A percentile compares a stretch with the other conserved stretches of the same genome.
phyloP scores from a whole-genome alignment of 148 eudicot genomes.

The Camellia granthamiana region DNA sequence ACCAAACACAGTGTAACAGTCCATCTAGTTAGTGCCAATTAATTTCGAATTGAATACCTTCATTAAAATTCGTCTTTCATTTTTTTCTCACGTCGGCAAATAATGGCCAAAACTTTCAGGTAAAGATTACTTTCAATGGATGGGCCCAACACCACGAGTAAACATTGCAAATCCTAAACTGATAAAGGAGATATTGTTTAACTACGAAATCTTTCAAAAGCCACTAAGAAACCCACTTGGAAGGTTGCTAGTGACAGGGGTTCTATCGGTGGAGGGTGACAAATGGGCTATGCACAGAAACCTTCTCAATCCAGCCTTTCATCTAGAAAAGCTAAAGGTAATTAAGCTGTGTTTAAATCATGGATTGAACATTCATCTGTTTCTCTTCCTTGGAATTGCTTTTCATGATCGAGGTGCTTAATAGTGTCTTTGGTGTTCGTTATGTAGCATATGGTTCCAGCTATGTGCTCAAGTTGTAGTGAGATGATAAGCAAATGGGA shows the following conservation, averaged over 20 bases:
- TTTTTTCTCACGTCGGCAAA: background rate
- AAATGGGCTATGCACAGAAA: conserved; percentile 33
- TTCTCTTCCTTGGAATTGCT: background rate
- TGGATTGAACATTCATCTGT: background rate
- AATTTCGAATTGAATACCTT: no score
- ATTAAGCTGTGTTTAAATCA: no score
- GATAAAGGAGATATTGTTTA: conserved; percentile 24
- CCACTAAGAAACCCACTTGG: conserved; percentile 21
- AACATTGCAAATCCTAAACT: conserved; percentile 28
- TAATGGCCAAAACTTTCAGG: conserved; percentile 11
- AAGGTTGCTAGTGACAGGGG: conserved; percentile 17
- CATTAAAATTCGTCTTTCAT: background rate
- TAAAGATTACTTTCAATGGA: conserved; percentile 23
- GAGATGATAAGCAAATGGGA: conserved; percentile 38
- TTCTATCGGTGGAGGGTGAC: conserved; percentile 27
- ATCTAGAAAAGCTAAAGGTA: conserved; percentile 29
- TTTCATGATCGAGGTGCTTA: no score
- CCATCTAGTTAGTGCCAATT: no score
- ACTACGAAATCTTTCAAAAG: conserved; percentile 19
- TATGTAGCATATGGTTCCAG: conserved; percentile 29
- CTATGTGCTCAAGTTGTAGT: conserved; percentile 24
- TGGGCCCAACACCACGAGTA: conserved; percentile 23
- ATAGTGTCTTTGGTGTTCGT: background rate
- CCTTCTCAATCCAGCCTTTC: conserved; percentile 30
- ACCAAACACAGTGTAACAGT: no score